These are phyloP conservation scores for Acanthamoeba quina DNA, from an alignment of 208 protist species.

Conservation along the genomic window DNA sequence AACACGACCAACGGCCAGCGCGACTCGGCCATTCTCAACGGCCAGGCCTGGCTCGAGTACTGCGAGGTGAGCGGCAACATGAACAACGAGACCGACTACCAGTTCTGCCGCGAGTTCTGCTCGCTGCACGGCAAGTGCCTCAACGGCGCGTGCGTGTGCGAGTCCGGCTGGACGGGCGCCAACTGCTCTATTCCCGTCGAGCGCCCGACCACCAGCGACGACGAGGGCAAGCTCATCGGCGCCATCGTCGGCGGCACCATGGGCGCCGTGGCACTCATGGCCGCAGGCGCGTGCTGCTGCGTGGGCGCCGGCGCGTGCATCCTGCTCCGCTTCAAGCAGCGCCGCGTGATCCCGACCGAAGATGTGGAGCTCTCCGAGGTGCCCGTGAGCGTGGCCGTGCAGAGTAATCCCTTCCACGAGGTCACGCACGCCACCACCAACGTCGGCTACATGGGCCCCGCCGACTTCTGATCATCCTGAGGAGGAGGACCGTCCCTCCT, in stretches of 20 bases:
- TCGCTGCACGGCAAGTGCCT: slow-evolving; percentile 34
- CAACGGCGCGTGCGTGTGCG: slow-evolving; percentile 58
- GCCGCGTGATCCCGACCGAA: not conserved
- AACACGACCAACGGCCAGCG: not conserved
- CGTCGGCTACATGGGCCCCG: slow-evolving; percentile 1
- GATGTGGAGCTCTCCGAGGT: slow-evolving; percentile 12
- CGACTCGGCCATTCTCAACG: not conserved
- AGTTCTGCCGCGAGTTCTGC: slow-evolving; percentile 67
- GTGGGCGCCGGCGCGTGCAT: not conserved
- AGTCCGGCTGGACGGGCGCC: slow-evolving; percentile 37
- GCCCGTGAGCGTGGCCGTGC: not conserved
- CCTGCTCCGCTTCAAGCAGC: slow-evolving; percentile 19
- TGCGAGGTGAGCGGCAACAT: slow-evolving; percentile 39
- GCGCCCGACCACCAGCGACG: not conserved
- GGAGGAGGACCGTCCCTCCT: no score
- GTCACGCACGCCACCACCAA: not conserved
- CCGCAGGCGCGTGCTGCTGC: slow-evolving; percentile 1
- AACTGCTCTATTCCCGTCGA: slow-evolving; percentile 12
- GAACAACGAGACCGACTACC: slow-evolving; percentile 24
- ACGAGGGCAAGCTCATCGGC: not conserved
- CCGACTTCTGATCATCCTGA: not conserved
- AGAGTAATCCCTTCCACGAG: not conserved
- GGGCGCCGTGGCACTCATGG: not conserved
- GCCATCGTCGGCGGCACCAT: slow-evolving; percentile 29
- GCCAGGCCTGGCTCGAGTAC: slow-evolving; percentile 44